phyloP scores from a whole-genome alignment of 257 asterid species.

The Ajuga chamaepitys region DNA sequence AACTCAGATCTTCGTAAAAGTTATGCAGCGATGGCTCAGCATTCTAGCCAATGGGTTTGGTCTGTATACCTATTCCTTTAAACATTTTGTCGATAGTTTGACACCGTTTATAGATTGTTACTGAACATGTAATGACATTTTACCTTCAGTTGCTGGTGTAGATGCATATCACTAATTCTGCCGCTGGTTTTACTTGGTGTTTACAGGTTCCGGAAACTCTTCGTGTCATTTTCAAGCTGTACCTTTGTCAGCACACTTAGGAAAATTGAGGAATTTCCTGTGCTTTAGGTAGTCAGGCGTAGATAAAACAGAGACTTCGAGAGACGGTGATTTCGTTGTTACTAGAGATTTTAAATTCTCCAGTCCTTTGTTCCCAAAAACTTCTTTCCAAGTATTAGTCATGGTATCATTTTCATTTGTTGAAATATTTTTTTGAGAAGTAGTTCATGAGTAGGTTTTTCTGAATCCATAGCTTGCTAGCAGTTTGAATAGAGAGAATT shows the following conservation, averaged over 20 bases:
- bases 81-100: background rate
- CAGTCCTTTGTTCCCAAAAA: no score
- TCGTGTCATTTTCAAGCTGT: constrained; percentile 78
- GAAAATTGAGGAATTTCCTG: constrained; percentile 37
- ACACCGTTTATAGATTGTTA: background rate
- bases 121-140: background rate
- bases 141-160: background rate
- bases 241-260: constrained; percentile 62
- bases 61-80: constrained; percentile 17
- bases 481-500: no score
- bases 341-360: no score
- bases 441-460: no score
- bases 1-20: constrained; percentile 54
- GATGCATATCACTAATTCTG: background rate
- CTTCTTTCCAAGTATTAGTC: no score
- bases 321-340: no score
- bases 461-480: no score
- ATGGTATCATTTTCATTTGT: no score
- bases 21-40: constrained; percentile 87
- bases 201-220: constrained; percentile 87
- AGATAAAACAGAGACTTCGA: no score
- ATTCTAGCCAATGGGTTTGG: constrained; percentile 94
- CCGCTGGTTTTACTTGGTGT: background rate
- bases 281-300: no score
- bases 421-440: no score